Conservation (phyloP, 352 stramenopile species). For the Globisporangium okanoganense region DNA sequence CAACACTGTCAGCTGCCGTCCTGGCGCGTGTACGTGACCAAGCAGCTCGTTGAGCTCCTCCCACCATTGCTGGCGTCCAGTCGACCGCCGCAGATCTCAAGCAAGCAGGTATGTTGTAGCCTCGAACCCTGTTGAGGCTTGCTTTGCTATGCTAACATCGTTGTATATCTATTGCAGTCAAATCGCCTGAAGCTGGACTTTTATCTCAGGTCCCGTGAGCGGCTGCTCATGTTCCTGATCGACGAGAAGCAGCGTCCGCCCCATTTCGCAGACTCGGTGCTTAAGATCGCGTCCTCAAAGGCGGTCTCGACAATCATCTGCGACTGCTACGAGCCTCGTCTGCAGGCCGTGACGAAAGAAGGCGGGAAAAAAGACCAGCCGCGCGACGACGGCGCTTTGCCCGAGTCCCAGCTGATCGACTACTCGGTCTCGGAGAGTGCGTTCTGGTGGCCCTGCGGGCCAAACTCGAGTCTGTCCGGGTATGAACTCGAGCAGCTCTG, state of each 20-base stretch:
- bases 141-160: slow-evolving; percentile 4
- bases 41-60: slow-evolving; percentile 76
- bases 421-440: slow-evolving; percentile 71
- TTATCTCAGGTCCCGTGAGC: slow-evolving; percentile 55
- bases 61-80: slow-evolving; percentile 64
- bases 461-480: slow-evolving; percentile 11
- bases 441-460: slow-evolving; percentile 77
- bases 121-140: neutral
- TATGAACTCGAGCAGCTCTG: slow-evolving; percentile 44
- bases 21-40: slow-evolving; percentile 77
- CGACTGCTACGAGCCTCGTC: slow-evolving; percentile 72
- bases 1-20: slow-evolving; percentile 55
- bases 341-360: slow-evolving; percentile 16
- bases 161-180: slow-evolving; percentile 23
- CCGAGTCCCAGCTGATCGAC: slow-evolving; percentile 67
- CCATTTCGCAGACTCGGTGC: slow-evolving; percentile 49
- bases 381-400: slow-evolving; percentile 67
- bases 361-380: slow-evolving; percentile 12
- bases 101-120: slow-evolving; percentile 27
- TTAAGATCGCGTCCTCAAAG: slow-evolving; percentile 44
- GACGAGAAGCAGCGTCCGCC: slow-evolving; percentile 32
- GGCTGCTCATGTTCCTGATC: slow-evolving; percentile 63
- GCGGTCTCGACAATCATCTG: slow-evolving; percentile 69
- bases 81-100: slow-evolving; percentile 52
- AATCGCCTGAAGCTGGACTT: slow-evolving; percentile 42